phyloP scores from a whole-genome alignment of 2,329 filamentous ascomycete species.

The Cadophora luteo-olivacea region DNA sequence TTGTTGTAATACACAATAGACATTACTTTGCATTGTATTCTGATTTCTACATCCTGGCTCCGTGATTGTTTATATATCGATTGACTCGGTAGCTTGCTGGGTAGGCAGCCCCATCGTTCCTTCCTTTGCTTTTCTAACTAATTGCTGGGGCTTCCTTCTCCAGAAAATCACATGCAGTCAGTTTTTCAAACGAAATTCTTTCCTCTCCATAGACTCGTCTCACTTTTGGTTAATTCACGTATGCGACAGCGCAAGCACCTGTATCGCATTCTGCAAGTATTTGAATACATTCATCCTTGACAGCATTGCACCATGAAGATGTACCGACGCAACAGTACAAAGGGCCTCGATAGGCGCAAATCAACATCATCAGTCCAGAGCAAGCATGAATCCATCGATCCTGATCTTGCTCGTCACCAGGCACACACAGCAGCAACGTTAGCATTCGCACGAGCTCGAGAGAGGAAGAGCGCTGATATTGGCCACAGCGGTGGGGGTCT shows the following conservation, averaged over 20 bases:
- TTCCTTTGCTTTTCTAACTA: conserved; percentile 19
- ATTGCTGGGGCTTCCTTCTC: conserved; percentile 20
- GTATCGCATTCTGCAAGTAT: conserved; percentile 42
- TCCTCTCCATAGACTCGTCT: conserved; percentile 37
- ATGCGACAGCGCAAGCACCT: conserved; percentile 33
- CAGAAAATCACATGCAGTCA: neutral
- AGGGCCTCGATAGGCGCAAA: conserved; percentile 57
- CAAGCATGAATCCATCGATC: conserved; percentile 56
- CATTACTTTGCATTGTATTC: conserved; percentile 23
- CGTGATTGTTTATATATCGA: neutral
- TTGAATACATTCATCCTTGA: conserved; percentile 37
- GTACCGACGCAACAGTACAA: conserved; percentile 51
- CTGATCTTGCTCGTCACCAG: conserved; percentile 59
- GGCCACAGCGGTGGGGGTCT: conserved; percentile 42
- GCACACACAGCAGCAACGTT: conserved; percentile 67
- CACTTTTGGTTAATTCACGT: conserved; percentile 44
- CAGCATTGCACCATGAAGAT: conserved; percentile 36
- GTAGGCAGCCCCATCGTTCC: neutral
- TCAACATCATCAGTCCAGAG: conserved; percentile 58
- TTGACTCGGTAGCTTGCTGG: neutral
- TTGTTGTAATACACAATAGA: conserved; percentile 26
- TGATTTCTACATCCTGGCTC: conserved; percentile 21
- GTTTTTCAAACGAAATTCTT: conserved; percentile 10
- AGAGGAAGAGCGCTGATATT: conserved; percentile 48
- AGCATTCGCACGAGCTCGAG: conserved; percentile 62